phyloP scores from a whole-genome alignment of 1,284 basidiomycete genomes.

The Ceratobasidium sp. region DNA sequence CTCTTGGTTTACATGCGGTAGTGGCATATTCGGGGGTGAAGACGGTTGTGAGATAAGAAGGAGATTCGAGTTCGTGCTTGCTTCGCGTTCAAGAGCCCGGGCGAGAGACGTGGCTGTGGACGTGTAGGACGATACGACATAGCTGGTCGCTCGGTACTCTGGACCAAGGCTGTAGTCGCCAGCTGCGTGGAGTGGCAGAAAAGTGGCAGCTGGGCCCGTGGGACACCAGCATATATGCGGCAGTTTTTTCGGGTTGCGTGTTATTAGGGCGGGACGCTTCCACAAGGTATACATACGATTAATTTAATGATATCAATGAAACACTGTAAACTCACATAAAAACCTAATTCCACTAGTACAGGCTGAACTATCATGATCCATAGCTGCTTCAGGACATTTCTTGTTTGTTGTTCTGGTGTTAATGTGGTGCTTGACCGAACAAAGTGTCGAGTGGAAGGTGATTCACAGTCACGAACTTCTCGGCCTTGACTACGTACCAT shows the following conservation, averaged over 20 bases:
- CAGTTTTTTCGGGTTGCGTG: not conserved
- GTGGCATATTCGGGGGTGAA: not conserved
- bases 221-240: slow-evolving; percentile 19
- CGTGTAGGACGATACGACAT: slow-evolving; percentile 27
- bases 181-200: slow-evolving; percentile 29
- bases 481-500: not conserved
- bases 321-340: not conserved
- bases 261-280: not conserved
- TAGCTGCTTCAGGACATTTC: not conserved
- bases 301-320: too few species aligned
- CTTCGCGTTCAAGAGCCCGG: not conserved
- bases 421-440: not conserved
- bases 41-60: slow-evolving; percentile 19
- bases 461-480: not conserved
- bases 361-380: slow-evolving; percentile 1
- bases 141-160: not conserved
- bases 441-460: not conserved
- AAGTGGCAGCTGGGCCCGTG: not conserved
- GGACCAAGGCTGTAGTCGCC: slow-evolving; percentile 1
- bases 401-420: not conserved
- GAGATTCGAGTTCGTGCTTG: not conserved
- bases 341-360: not conserved
- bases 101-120: slow-evolving; percentile 2
- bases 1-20: slow-evolving; percentile 3
- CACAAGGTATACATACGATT: not conserved